Evolutionary conservation across 2,329 filamentous ascomycete genomes (phyloP).

Genomic region (Aotearoamyces nothofagi): DNA sequence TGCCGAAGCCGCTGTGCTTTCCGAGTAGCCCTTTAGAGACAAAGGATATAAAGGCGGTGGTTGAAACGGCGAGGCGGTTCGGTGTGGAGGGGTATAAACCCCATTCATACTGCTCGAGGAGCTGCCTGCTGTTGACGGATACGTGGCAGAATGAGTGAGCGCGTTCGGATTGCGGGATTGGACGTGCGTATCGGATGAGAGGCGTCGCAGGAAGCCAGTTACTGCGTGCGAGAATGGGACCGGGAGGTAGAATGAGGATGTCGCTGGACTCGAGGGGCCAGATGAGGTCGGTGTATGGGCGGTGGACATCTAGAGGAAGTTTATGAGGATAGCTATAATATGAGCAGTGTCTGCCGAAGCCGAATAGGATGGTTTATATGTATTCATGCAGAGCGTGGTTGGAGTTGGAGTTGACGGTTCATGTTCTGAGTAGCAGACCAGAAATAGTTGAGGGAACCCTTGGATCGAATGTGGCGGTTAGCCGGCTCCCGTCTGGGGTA

Average conservation of each 20-base stretch:
- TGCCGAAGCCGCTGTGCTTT: conserved; percentile 40
- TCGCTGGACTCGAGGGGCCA: conserved; percentile 10
- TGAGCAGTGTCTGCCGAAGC: too few relatives aligned
- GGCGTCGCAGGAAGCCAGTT: conserved; percentile 52
- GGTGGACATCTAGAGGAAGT: conserved; percentile 1
- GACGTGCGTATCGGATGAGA: conserved; percentile 33
- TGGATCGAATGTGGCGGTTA: too few relatives aligned
- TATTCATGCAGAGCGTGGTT: too few relatives aligned
- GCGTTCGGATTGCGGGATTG: conserved; percentile 10
- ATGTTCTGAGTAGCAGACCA: too few relatives aligned
- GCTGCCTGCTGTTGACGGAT: conserved; percentile 1
- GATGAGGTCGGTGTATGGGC: conserved; percentile 8
- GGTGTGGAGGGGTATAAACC: conserved; percentile 21
- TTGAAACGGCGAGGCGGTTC: conserved; percentile 64
- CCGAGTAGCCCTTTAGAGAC: conserved; percentile 48
- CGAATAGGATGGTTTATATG: too few relatives aligned
- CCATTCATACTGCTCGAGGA: conserved; percentile 10
- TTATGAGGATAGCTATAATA: too few relatives aligned
- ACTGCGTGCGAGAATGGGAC: conserved; percentile 31
- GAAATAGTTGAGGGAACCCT: too few relatives aligned
- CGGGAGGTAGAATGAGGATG: conserved; percentile 27
- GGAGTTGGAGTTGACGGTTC: too few relatives aligned
- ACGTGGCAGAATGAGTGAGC: conserved; percentile 6
- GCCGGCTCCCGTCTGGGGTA: too few relatives aligned
- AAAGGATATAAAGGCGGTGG: conserved; percentile 80